Evolutionary conservation across 1,284 basidiomycete species (phyloP), one percentile per base, ranked within the genome.

Genomic region (Lignosus rhinocerotis): DNA sequence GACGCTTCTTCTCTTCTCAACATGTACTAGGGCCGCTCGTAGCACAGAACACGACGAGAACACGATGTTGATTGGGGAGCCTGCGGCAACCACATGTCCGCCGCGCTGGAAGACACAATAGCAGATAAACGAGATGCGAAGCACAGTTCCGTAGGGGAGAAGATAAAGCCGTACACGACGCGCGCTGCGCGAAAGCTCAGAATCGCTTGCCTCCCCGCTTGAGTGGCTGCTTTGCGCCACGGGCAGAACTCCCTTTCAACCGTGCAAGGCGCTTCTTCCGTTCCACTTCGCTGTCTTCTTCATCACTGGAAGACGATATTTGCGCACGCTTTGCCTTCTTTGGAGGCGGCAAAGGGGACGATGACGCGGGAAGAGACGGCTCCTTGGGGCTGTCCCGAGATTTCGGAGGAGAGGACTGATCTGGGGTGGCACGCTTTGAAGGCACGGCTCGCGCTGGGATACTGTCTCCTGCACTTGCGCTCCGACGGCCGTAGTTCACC

Each of bases 161-260:
- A 55, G 41, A 34, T 51, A 45, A 58, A 58, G 58, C 50, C 53
- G 36, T 16, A 31, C 16, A 47, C 34, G 21, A 32, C 32, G 30
- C 17, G 25, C 50, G n/a, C 33, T 49, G 33, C 52, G 42, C 12
- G 43, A 52, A 34, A 25, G 59, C 55, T 80, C 75, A 90, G 75
- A 91, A 91, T 59, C 85, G 80, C 69, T 82, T 87, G 25, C 83
- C 86, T 39, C 86, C 86, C 64, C 89, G 81, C 72, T 86, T 90
- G 58, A 91, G 75, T 7, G 88, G 89, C 64, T 91, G 89, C 64
- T 84, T 81, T 47, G 85, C 77, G 25, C 85, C 85, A 55, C 84
- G 76, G 59, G 78, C 61, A 67, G 58, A 52, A 16, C 31, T 55
- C n/a, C 59, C 58, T 55, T 67, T 81, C 53, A 76, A 69, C 60